Percentiles rank a stretch among this genome's conserved stretches.
phyloP scores from a whole-genome alignment of 2,329 filamentous ascomycete species.

The Apiospora rasikravindrae region DNA sequence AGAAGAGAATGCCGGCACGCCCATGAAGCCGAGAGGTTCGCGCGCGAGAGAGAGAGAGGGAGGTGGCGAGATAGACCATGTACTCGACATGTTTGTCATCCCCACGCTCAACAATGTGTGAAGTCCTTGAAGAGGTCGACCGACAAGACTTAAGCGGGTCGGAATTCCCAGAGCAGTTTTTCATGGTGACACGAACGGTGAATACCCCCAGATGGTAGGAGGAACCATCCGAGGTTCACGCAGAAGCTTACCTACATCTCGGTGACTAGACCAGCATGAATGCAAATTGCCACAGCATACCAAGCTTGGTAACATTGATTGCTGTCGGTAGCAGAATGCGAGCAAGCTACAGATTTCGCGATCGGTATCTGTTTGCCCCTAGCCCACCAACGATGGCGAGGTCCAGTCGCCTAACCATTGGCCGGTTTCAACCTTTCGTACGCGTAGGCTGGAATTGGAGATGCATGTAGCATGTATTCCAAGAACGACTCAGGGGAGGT shows the following conservation, averaged over 20 bases:
- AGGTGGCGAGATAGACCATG: background rate
- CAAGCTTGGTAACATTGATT: background rate
- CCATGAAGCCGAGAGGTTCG: background rate
- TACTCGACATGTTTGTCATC: background rate
- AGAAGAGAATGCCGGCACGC: background rate
- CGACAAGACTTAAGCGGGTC: background rate
- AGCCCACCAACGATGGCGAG: background rate
- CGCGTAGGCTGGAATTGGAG: background rate
- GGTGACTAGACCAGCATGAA: background rate
- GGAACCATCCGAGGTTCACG: constrained; percentile 11
- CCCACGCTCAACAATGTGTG: background rate
- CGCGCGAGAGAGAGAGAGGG: too few relatives aligned
- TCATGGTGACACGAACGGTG: background rate
- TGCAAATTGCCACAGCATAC: background rate
- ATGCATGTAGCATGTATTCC: background rate
- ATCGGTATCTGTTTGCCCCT: background rate
- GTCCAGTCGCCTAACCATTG: background rate
- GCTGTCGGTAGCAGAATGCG: background rate
- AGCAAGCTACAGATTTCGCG: background rate
- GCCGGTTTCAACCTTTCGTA: background rate
- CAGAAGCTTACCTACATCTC: background rate
- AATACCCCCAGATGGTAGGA: background rate
- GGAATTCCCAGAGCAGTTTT: background rate
- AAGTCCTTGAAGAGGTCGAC: background rate
- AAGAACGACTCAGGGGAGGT: background rate